phyloP scores from a whole-genome alignment of 257 asterid genomes.

The Fraxinus quadrangulata region DNA sequence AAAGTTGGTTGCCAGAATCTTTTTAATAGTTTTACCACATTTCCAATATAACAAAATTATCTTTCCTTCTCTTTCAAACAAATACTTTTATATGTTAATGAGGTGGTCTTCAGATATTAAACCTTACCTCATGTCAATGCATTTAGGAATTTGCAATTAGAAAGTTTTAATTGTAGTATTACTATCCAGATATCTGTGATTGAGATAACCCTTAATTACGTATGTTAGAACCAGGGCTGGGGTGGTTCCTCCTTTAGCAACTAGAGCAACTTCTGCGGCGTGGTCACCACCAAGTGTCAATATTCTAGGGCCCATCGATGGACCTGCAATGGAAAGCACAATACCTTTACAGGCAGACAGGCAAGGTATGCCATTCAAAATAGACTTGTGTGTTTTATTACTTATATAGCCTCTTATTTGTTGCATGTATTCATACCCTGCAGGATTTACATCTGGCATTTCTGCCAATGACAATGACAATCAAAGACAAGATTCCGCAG shows the following conservation, averaged over 20 bases:
- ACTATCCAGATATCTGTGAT: constrained; percentile 6
- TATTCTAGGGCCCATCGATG: constrained; percentile 40
- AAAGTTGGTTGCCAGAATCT: not conserved
- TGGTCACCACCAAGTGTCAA: constrained; percentile 61
- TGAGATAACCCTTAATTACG: constrained; percentile 18
- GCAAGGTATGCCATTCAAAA: constrained; percentile 46
- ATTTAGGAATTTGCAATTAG: not conserved
- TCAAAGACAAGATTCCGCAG: constrained; percentile 33
- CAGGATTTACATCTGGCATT: constrained; percentile 44
- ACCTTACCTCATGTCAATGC: not conserved
- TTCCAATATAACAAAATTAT: constrained; percentile 1
- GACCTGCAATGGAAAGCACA: constrained; percentile 29
- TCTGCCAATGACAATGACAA: constrained; percentile 24
- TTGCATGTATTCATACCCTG: constrained; percentile 25
- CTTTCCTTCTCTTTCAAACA: not conserved
- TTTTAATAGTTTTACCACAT: not conserved
- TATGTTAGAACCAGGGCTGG: constrained; percentile 61
- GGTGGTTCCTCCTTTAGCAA: constrained; percentile 56
- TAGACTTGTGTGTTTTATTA: constrained; percentile 15
- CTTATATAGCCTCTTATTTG: constrained; percentile 15
- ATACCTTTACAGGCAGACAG: constrained; percentile 38
- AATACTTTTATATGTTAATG: not conserved
- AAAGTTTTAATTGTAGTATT: not conserved
- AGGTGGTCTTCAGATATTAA: not conserved
- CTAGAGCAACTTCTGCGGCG: constrained; percentile 81